A percentile compares a stretch with the other conserved stretches of the same genome.
These are phyloP conservation scores for Kuraishia hungarica DNA, from an alignment of 805 yeast genomes.

Conservation along the genomic window DNA sequence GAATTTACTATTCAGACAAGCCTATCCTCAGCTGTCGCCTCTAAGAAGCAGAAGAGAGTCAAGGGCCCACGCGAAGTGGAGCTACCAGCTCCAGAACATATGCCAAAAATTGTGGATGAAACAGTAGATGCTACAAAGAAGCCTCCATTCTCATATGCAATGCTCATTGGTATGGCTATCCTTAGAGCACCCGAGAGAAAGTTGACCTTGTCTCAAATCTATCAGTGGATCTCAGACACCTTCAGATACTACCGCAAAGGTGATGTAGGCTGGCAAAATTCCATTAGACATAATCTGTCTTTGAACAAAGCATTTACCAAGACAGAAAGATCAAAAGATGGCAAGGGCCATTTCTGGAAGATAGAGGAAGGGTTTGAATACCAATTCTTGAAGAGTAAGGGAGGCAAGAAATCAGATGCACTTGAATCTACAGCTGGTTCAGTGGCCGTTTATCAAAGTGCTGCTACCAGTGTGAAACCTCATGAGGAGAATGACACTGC, in stretches of 20 bases:
- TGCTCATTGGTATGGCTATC: constrained; percentile 88
- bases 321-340: constrained; percentile 84
- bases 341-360: constrained; percentile 91
- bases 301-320: constrained; percentile 89
- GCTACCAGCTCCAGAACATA: constrained; percentile 27
- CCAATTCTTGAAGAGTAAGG: constrained; percentile 62
- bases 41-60: constrained; percentile 9
- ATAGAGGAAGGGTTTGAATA: constrained; percentile 77
- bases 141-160: constrained; percentile 94
- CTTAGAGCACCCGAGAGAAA: constrained; percentile 67
- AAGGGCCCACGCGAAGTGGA: constrained; percentile 19
- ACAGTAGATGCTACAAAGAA: constrained; percentile 36
- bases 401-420: constrained; percentile 26
- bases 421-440: background rate
- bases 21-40: constrained; percentile 4
- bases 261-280: constrained; percentile 96
- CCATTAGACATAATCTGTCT: constrained; percentile 89
- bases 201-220: constrained; percentile 76
- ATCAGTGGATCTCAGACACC: constrained; percentile 84
- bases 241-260: constrained; percentile 76
- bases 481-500: too few species aligned
- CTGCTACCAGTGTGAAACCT: too few species aligned
- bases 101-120: constrained; percentile 40
- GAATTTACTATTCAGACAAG: constrained; percentile 14
- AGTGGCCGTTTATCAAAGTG: background rate